Percentiles rank a stretch among this genome's conserved stretches.
Conservation (phyloP, 306 rosid species). For the Trifolium fragiferum region DNA sequence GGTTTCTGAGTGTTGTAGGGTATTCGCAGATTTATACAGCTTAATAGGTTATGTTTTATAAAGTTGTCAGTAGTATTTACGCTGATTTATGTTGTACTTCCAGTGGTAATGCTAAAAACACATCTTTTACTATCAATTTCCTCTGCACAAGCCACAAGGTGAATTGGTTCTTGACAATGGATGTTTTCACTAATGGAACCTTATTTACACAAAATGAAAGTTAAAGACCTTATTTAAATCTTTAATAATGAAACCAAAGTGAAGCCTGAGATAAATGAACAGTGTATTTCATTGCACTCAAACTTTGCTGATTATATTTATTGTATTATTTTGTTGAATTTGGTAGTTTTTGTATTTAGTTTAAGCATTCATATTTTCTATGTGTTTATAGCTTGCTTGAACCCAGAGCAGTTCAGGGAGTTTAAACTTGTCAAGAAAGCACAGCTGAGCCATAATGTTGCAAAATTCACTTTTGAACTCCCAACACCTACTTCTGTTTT, state of each 20-base stretch:
- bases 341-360: constrained; percentile 15
- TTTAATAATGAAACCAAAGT: constrained; percentile 20
- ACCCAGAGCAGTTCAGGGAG: constrained; percentile 75
- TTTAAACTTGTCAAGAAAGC: constrained; percentile 81
- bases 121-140: neutral
- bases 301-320: neutral
- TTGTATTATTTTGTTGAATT: constrained; percentile 5
- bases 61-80: neutral
- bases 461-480: constrained; percentile 84
- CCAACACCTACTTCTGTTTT: constrained; percentile 79
- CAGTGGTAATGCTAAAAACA: neutral
- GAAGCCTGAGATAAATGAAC: constrained; percentile 16
- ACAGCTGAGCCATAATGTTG: constrained; percentile 95
- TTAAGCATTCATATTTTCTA: constrained; percentile 31
- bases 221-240: constrained; percentile 12
- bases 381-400: constrained; percentile 61
- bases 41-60: neutral
- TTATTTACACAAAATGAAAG: neutral
- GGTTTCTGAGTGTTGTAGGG: constrained; percentile 5
- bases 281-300: constrained; percentile 21
- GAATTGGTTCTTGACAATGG: constrained; percentile 3
- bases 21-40: neutral
- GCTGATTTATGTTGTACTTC: constrained; percentile 20
- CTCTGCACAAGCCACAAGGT: constrained; percentile 9
- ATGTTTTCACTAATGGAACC: constrained; percentile 8